Evolutionary conservation across 176 grass and related monocot genomes (phyloP).

Genomic region (Tuctoria greenei): DNA sequence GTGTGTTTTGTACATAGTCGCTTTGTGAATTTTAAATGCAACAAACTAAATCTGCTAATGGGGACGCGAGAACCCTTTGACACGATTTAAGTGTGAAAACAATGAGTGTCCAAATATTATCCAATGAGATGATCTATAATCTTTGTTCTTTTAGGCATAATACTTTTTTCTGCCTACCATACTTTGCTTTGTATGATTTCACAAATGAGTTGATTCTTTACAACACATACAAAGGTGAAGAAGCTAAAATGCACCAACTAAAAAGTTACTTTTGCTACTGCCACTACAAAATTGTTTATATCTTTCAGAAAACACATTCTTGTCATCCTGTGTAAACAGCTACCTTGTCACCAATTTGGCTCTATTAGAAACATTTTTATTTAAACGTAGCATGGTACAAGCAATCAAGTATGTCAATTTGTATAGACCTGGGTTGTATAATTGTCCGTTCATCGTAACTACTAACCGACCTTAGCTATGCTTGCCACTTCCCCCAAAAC

Average conservation of each 20-base stretch:
- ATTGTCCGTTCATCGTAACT: not conserved
- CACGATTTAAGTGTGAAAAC: no score
- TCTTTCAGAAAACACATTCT: not conserved
- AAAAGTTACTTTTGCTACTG: not conserved
- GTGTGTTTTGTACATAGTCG: not conserved
- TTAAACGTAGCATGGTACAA: not conserved
- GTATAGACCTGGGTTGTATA: not conserved
- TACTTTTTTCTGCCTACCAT: not conserved
- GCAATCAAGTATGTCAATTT: not conserved
- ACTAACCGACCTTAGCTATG: not conserved
- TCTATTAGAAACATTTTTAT: not conserved
- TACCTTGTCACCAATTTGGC: not conserved
- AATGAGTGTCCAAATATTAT: not conserved
- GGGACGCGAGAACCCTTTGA: not conserved
- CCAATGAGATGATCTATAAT: not conserved
- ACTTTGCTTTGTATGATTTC: not conserved
- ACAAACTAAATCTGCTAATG: not conserved
- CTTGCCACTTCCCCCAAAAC: not conserved
- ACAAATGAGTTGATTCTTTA: not conserved
- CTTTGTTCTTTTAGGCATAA: not conserved
- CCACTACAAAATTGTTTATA: not conserved
- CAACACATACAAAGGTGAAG: no score
- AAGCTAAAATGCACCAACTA: not conserved
- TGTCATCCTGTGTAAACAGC: not conserved
- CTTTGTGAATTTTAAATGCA: not conserved